phyloP scores from a whole-genome alignment of 1,139 yeast species.

The Eremothecium coryli region DNA sequence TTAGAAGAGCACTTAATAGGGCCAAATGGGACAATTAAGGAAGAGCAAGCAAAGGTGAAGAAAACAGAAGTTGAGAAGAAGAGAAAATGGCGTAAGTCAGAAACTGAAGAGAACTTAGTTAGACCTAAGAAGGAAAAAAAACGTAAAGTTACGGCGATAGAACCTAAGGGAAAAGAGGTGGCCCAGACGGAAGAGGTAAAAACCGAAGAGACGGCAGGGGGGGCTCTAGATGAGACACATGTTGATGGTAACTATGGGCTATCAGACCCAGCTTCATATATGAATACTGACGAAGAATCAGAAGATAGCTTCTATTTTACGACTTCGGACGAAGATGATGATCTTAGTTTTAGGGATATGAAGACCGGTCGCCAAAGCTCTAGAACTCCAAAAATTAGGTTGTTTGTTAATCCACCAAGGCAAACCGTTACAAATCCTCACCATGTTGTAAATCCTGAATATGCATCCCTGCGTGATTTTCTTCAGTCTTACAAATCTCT shows the following conservation, averaged over 20 bases:
- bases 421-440: slow-evolving; percentile 71
- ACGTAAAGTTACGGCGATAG: slow-evolving; percentile 6
- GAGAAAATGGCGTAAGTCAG: neutral
- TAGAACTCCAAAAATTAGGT: slow-evolving; percentile 32
- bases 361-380: slow-evolving; percentile 19
- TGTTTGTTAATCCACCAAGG: slow-evolving; percentile 45
- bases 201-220: slow-evolving; percentile 8
- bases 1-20: slow-evolving; percentile 5
- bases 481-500: slow-evolving; percentile 46
- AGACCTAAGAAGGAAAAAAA: slow-evolving; percentile 2
- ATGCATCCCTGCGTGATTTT: slow-evolving; percentile 34
- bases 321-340: slow-evolving; percentile 27
- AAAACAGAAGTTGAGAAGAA: neutral
- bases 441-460: slow-evolving; percentile 44
- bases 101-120: slow-evolving; percentile 4
- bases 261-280: neutral
- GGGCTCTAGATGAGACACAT: slow-evolving; percentile 1
- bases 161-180: neutral
- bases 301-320: slow-evolving; percentile 25
- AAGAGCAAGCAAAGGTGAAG: neutral
- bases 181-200: slow-evolving; percentile 1
- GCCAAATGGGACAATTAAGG: neutral
- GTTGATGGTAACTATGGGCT: slow-evolving; percentile 2
- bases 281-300: slow-evolving; percentile 6
- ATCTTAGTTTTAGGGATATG: slow-evolving; percentile 11